These are phyloP conservation scores for Rubroshorea leprosula DNA, from an alignment of 345 rosid genomes.

Conservation along the genomic window DNA sequence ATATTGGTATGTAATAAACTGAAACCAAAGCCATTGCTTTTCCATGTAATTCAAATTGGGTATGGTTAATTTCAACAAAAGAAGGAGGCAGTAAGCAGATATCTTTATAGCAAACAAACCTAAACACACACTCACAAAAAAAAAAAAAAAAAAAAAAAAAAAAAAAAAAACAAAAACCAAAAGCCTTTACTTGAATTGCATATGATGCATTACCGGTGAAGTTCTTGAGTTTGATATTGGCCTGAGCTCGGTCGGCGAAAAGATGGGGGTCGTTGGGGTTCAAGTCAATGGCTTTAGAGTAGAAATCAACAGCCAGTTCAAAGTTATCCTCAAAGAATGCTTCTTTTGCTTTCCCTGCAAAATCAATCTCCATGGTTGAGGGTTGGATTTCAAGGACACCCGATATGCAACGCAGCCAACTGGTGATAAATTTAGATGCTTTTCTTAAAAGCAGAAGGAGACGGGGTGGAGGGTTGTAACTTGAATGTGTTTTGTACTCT, in stretches of 20 bases:
- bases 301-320: conserved; percentile 46
- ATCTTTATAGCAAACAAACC: too few relatives aligned
- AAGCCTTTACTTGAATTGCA: not conserved
- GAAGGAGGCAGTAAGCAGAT: too few relatives aligned
- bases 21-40: not conserved
- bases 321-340: conserved; percentile 68
- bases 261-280: conserved; percentile 47
- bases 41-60: not conserved
- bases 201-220: conserved; percentile 34
- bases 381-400: not conserved
- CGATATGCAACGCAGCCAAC: too few relatives aligned
- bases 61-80: not conserved
- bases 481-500: too few relatives aligned
- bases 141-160: too few relatives aligned
- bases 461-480: too few relatives aligned
- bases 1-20: too few relatives aligned
- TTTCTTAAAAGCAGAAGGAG: too few relatives aligned
- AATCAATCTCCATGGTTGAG: conserved; percentile 22
- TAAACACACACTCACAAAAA: too few relatives aligned
- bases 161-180: not conserved
- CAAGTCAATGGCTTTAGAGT: conserved; percentile 52
- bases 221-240: conserved; percentile 49
- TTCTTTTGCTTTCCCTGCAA: conserved; percentile 44
- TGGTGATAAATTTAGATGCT: too few relatives aligned
- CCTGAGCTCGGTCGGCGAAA: conserved; percentile 72